phyloP scores from a whole-genome alignment of 2,329 filamentous ascomycete genomes.

The Trichophyton rubrum region DNA sequence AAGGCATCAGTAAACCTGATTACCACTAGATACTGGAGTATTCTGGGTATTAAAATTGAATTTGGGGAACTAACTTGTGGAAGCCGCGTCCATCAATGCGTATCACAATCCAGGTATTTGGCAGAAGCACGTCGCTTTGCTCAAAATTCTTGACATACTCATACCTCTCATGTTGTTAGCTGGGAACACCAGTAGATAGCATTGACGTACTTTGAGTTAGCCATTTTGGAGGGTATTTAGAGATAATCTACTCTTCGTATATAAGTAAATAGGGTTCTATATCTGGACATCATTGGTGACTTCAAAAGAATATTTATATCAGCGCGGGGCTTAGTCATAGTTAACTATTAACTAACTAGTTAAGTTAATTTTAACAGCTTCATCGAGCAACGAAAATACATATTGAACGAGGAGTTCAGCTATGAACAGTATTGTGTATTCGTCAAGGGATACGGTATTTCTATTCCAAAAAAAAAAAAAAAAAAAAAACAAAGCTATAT shows the following conservation, averaged over 20 bases:
- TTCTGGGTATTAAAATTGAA: background rate
- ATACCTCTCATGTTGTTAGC: conserved; percentile 46
- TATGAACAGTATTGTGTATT: background rate
- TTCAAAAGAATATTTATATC: background rate
- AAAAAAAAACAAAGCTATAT: conserved; percentile 3
- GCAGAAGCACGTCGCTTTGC: conserved; percentile 64
- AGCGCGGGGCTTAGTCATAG: background rate
- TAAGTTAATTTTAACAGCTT: background rate
- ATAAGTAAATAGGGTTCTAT: background rate
- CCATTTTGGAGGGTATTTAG: conserved; percentile 16
- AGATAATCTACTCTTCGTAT: background rate
- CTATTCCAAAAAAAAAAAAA: conserved; percentile 5
- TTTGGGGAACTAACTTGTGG: conserved; percentile 53
- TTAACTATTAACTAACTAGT: background rate
- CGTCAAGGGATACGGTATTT: background rate
- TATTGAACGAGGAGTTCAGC: background rate
- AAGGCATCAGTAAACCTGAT: background rate
- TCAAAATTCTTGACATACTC: conserved; percentile 92
- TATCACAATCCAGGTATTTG: conserved; percentile 91
- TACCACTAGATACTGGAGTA: background rate
- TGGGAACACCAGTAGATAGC: background rate
- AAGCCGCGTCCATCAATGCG: conserved; percentile 90
- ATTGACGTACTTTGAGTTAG: conserved; percentile 27
- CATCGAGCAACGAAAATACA: background rate
- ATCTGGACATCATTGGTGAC: too few species aligned